phyloP scores from a whole-genome alignment of 441 rosid genomes.

The Syzygium malaccense region DNA sequence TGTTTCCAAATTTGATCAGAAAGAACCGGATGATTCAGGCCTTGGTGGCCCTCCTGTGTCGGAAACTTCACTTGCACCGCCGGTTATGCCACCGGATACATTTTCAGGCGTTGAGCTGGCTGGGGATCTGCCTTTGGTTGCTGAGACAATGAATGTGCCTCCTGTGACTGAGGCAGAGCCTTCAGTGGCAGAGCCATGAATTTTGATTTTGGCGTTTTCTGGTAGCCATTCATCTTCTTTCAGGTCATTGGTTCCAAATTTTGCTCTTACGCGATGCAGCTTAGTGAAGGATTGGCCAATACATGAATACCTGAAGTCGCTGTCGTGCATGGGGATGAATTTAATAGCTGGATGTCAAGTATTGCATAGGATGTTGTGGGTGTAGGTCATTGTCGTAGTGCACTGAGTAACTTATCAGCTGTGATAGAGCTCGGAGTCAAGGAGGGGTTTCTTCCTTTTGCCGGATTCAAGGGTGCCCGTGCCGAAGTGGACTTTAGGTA shows the following conservation, averaged over 20 bases:
- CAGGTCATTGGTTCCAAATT: neutral
- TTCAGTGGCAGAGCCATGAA: constrained; percentile 7
- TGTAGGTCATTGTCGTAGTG: neutral
- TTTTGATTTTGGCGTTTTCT: neutral
- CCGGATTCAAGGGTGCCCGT: neutral
- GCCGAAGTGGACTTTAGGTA: neutral
- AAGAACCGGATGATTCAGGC: constrained; percentile 16
- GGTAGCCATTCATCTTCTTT: neutral
- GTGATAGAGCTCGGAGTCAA: neutral
- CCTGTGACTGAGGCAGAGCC: constrained; percentile 11
- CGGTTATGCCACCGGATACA: constrained; percentile 7
- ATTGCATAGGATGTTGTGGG: neutral
- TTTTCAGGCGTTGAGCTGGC: constrained; percentile 8
- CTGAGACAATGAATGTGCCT: constrained; percentile 10
- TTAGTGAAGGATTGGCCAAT: neutral
- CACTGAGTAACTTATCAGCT: neutral
- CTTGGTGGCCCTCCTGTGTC: constrained; percentile 19
- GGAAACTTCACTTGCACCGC: constrained; percentile 16
- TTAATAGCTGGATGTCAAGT: neutral
- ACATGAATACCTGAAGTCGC: neutral
- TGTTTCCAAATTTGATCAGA: constrained; percentile 13
- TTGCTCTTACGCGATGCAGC: neutral
- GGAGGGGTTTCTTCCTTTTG: neutral
- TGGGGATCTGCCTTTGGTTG: neutral
- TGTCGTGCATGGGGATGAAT: neutral